Conservation (phyloP, 345 rosid genomes). For the Lepidium africanum region DNA sequence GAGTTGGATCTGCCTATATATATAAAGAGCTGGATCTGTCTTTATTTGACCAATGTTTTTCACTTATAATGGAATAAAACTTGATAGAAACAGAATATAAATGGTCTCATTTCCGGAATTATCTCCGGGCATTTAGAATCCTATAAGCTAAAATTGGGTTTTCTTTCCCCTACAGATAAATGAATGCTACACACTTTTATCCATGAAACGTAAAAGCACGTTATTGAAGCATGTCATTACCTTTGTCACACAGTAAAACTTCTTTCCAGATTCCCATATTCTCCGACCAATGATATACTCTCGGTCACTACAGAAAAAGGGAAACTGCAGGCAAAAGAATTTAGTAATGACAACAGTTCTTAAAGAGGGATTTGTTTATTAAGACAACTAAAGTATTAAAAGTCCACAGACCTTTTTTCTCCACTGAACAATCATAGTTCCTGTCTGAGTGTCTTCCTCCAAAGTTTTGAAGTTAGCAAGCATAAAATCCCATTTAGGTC, state of each 20-base stretch:
- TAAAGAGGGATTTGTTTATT: not conserved
- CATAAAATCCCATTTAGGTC: slow-evolving; percentile 97
- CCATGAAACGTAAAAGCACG: not conserved
- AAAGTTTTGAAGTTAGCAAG: slow-evolving; percentile 62
- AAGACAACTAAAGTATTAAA: not conserved
- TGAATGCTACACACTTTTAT: not conserved
- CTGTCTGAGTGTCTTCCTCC: slow-evolving; percentile 70
- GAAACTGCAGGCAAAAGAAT: slow-evolving; percentile 58
- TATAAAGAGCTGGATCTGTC: too few relatives aligned
- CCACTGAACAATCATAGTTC: slow-evolving; percentile 81
- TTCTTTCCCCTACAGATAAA: not conserved
- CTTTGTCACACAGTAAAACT: slow-evolving; percentile 89
- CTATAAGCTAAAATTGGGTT: not conserved
- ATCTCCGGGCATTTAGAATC: not conserved
- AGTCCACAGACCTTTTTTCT: slow-evolving; percentile 59
- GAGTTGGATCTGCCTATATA: too few relatives aligned
- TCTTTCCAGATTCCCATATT: slow-evolving; percentile 87
- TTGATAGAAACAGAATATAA: not conserved
- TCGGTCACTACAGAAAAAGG: slow-evolving; percentile 96
- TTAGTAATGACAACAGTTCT: not conserved
- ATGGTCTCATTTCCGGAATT: not conserved
- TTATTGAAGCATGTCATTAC: slow-evolving; percentile 28
- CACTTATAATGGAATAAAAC: not conserved
- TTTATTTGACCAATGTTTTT: not conserved
- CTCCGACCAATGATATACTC: slow-evolving; percentile 89